These are phyloP conservation scores for Elsinoe batatas DNA, from an alignment of 2,329 filamentous ascomycete species.

Conservation along the genomic window DNA sequence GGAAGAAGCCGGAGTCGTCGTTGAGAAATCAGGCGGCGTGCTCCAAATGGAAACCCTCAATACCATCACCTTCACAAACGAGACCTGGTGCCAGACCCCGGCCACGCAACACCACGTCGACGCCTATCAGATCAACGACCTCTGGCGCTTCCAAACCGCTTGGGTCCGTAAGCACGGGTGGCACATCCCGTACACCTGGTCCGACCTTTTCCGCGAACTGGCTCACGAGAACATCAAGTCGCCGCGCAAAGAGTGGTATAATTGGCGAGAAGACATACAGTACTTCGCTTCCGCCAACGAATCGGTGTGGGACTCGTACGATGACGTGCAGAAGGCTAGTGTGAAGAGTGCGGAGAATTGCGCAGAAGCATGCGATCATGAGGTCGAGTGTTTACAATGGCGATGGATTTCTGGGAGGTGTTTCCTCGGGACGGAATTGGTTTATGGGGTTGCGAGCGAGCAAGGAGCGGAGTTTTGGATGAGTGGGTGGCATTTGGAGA, in stretches of 20 bases:
- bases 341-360: slow-evolving; percentile 21
- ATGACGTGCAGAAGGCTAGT: slow-evolving; percentile 21
- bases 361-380: slow-evolving; percentile 22
- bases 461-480: neutral
- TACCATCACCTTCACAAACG: slow-evolving; percentile 30
- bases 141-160: slow-evolving; percentile 24
- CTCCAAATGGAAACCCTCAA: slow-evolving; percentile 34
- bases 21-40: slow-evolving; percentile 35
- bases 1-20: slow-evolving; percentile 34
- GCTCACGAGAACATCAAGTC: slow-evolving; percentile 23
- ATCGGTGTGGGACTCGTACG: slow-evolving; percentile 17
- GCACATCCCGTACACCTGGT: slow-evolving; percentile 24
- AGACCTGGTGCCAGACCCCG: slow-evolving; percentile 35
- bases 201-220: slow-evolving; percentile 26
- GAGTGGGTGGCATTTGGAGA: neutral
- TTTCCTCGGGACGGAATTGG: neutral
- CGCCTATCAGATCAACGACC: slow-evolving; percentile 21
- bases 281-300: slow-evolving; percentile 18
- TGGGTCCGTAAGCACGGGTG: slow-evolving; percentile 19
- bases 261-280: slow-evolving; percentile 23
- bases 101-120: slow-evolving; percentile 29
- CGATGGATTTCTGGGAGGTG: neutral
- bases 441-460: neutral
- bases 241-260: slow-evolving; percentile 27
- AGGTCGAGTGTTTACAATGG: neutral